Conservation (phyloP, 2,329 filamentous ascomycete species). For the Arachnopeziza araneosa region DNA sequence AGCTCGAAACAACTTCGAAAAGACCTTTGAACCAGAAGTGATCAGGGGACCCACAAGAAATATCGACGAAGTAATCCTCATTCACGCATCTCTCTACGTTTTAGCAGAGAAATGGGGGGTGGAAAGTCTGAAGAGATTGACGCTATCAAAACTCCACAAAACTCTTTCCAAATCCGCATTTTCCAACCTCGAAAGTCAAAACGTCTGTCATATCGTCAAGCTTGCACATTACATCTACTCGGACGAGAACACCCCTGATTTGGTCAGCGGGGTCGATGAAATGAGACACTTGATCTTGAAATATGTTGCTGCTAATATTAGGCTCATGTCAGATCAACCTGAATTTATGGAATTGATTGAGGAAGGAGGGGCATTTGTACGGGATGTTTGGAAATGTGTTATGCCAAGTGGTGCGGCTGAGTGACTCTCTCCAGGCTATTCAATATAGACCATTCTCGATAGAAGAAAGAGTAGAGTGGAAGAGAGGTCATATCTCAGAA, state of each 20-base stretch:
- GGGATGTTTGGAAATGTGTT: conserved; percentile 17
- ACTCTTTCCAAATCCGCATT: conserved; percentile 15
- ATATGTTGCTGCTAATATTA: conserved; percentile 11
- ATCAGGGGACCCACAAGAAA: conserved; percentile 10
- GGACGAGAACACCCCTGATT: conserved; percentile 15
- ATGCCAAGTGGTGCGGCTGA: neutral
- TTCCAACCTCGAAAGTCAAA: conserved; percentile 8
- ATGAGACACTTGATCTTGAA: conserved; percentile 16
- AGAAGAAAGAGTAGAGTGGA: no score
- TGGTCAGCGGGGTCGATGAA: conserved; percentile 10
- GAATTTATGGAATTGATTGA: conserved; percentile 17
- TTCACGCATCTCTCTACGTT: conserved; percentile 15
- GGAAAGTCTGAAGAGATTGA: conserved; percentile 16
- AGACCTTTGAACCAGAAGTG: conserved; percentile 4
- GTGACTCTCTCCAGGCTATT: no score
- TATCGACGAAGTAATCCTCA: conserved; percentile 10
- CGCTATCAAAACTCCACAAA: conserved; percentile 18
- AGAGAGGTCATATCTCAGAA: no score
- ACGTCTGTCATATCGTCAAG: conserved; percentile 9
- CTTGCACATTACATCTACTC: conserved; percentile 15
- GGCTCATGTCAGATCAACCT: conserved; percentile 4
- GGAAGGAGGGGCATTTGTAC: conserved; percentile 18
- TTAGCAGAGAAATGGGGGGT: conserved; percentile 10
- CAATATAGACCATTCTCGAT: no score
- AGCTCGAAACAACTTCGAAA: conserved; percentile 5